A percentile compares a stretch with the other conserved stretches of the same genome.
Evolutionary conservation across 2,329 filamentous ascomycete genomes (phyloP).

Genomic region (Colletotrichum spinosum): DNA sequence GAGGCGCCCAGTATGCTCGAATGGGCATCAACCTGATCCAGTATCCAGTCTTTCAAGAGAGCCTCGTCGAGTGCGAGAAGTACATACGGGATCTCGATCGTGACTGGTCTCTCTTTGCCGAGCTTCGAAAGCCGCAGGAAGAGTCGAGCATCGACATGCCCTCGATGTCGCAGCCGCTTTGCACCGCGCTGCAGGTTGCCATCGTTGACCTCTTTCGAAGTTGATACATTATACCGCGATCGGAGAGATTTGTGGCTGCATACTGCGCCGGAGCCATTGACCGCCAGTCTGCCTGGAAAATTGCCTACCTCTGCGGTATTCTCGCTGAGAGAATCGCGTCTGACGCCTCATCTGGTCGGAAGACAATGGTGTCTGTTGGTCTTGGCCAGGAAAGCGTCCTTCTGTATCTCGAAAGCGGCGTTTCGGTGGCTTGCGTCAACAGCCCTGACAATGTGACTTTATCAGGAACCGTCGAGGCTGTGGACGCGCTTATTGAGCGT

Average conservation of each 20-base stretch:
- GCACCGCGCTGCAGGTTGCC: slow-evolving; percentile 55
- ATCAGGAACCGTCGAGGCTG: no score
- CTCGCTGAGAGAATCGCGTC: no score
- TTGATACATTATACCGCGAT: slow-evolving; percentile 45
- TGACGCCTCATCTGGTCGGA: no score
- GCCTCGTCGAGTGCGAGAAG: slow-evolving; percentile 44
- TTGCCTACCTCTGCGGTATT: no score
- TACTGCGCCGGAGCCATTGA: no score
- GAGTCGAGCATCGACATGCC: slow-evolving; percentile 45
- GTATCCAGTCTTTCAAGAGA: slow-evolving; percentile 54
- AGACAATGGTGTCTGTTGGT: no score
- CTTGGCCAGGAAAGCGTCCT: no score
- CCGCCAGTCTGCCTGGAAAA: no score
- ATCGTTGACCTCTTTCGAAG: slow-evolving; percentile 52
- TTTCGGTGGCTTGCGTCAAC: no score
- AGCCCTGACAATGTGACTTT: no score
- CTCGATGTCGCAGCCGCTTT: slow-evolving; percentile 53
- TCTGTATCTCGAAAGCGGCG: no score
- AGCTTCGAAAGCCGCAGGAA: slow-evolving; percentile 45
- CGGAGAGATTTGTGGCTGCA: slow-evolving; percentile 59
- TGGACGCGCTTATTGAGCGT: no score
- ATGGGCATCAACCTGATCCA: slow-evolving; percentile 56
- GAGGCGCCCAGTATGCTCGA: slow-evolving; percentile 55
- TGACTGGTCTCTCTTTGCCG: slow-evolving; percentile 51
- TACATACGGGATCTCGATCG: slow-evolving; percentile 39